Conservation (phyloP, 768 basidiomycete genomes). For the Daedaleopsis sinensis region DNA sequence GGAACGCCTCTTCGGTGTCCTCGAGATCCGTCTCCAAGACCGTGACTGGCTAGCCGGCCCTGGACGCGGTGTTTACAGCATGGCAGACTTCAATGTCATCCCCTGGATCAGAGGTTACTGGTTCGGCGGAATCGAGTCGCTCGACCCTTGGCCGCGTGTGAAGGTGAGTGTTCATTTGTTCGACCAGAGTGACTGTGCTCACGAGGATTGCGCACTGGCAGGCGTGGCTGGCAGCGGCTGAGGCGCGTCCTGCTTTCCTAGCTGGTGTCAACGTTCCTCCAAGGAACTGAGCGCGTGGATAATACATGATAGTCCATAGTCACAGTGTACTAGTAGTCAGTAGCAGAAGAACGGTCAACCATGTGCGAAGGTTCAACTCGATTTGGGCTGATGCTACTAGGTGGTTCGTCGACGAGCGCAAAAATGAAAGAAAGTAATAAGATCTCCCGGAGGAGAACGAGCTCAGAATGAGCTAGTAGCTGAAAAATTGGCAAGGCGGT, state of each 20-base stretch:
- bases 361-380: too few relatives aligned
- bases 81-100: constrained; percentile 74
- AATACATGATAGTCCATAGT: neutral
- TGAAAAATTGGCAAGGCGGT: constrained; percentile 62
- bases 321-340: too few relatives aligned
- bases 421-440: constrained; percentile 13
- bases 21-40: constrained; percentile 73
- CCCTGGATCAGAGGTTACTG: constrained; percentile 62
- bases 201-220: constrained; percentile 15
- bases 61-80: constrained; percentile 62
- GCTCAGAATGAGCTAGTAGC: constrained; percentile 40
- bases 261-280: constrained; percentile 21
- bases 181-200: neutral
- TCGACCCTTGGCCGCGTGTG: constrained; percentile 67
- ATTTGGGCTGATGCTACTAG: too few relatives aligned
- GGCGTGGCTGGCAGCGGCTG: constrained; percentile 43
- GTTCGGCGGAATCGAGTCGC: constrained; percentile 52
- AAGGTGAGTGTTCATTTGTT: constrained; percentile 42
- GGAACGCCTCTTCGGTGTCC: constrained; percentile 79
- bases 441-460: constrained; percentile 8
- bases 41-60: constrained; percentile 84
- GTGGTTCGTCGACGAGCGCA: too few relatives aligned
- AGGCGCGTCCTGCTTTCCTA: constrained; percentile 20
- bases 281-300: neutral
- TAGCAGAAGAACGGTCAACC: too few relatives aligned